Percentiles rank a stretch among this genome's conserved stretches.
phyloP scores from a whole-genome alignment of 2,329 filamentous ascomycete species.

The Phaeosphaeria sp. region DNA sequence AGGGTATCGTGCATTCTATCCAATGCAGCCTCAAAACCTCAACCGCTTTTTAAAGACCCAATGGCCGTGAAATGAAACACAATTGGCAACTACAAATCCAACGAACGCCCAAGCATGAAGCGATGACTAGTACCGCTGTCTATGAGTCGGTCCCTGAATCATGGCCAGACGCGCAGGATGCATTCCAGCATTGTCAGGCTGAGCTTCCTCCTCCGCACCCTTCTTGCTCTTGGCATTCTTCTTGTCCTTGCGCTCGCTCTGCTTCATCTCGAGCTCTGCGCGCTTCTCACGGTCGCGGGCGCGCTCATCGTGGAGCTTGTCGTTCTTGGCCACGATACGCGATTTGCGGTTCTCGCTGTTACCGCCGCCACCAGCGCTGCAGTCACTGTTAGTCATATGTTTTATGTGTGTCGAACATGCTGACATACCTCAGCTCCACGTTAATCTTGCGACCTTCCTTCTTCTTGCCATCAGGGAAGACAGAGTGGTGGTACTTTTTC shows the following conservation, averaged over 20 bases:
- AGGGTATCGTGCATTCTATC: background rate
- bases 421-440: constrained; percentile 82
- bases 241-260: constrained; percentile 50
- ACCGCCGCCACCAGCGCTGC: constrained; percentile 81
- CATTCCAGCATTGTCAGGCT: constrained; percentile 38
- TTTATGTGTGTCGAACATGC: background rate
- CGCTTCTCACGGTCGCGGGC: constrained; percentile 59
- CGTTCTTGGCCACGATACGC: constrained; percentile 86
- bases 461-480: constrained; percentile 68
- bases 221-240: constrained; percentile 41
- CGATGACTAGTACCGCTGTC: constrained; percentile 27
- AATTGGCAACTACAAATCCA: background rate
- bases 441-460: constrained; percentile 79
- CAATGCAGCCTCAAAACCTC: background rate
- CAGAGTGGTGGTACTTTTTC: constrained; percentile 86
- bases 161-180: constrained; percentile 47
- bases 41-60: background rate
- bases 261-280: constrained; percentile 49
- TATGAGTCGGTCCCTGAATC: constrained; percentile 37
- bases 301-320: constrained; percentile 76
- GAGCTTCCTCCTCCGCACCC: constrained; percentile 20
- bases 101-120: background rate
- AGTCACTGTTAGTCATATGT: background rate
- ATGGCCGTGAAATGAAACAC: background rate
- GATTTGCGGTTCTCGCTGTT: constrained; percentile 74